Conservation (phyloP, 257 asterid species). For the Coffea eugenioides region DNA sequence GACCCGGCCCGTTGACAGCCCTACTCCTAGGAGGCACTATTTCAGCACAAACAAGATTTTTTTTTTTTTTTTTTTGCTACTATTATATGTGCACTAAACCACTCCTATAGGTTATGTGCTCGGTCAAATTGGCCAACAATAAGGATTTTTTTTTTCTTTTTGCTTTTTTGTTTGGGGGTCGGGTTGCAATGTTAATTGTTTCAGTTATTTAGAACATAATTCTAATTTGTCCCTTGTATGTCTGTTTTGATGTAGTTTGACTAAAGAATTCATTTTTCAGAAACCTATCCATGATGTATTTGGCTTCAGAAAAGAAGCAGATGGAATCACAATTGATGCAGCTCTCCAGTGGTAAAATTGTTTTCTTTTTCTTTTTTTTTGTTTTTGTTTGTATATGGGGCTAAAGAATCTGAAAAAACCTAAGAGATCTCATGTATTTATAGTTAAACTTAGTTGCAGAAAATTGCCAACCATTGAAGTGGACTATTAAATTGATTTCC, state of each 20-base stretch:
- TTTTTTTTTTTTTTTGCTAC: too few relatives aligned
- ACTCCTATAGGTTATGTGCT: background rate
- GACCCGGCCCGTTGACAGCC: too few relatives aligned
- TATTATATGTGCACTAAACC: background rate
- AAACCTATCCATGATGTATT: constrained; percentile 86
- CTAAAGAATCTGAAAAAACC: background rate
- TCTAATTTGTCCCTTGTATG: background rate
- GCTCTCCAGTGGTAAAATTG: constrained; percentile 89
- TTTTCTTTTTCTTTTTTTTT: background rate
- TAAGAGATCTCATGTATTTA: background rate
- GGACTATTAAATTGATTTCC: constrained; percentile 13
- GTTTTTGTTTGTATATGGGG: background rate
- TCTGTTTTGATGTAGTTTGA: constrained; percentile 12
- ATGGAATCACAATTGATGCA: constrained; percentile 66
- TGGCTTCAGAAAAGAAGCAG: constrained; percentile 74
- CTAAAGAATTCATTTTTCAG: constrained; percentile 46
- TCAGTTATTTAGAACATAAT: background rate
- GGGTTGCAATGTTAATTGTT: background rate
- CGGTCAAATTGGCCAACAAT: background rate
- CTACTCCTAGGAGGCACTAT: too few relatives aligned
- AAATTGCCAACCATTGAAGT: background rate
- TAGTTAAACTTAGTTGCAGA: background rate
- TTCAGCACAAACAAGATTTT: too few relatives aligned
- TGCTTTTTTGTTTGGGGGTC: background rate
- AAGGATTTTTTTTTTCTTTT: background rate